Conservation (phyloP, 768 basidiomycete genomes). For the Floccularia luteovirens region DNA sequence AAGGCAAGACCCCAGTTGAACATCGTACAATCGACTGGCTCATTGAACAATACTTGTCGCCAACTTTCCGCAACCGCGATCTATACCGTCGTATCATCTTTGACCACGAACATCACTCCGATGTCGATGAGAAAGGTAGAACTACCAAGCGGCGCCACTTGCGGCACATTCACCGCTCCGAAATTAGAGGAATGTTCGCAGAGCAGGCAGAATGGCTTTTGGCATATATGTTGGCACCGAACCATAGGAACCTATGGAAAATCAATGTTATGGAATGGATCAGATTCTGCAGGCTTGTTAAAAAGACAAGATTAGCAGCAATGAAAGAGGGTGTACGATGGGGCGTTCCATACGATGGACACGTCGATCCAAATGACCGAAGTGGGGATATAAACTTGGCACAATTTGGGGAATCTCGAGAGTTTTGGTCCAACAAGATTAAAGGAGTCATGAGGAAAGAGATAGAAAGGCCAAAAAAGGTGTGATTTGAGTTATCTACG, state of each 20-base stretch:
- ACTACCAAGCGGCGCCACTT: slow-evolving; percentile 28
- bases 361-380: slow-evolving; percentile 6
- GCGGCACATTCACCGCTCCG: slow-evolving; percentile 40
- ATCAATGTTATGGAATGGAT: slow-evolving; percentile 42
- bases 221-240: slow-evolving; percentile 32
- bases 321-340: slow-evolving; percentile 13
- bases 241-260: slow-evolving; percentile 13
- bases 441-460: slow-evolving; percentile 8
- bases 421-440: slow-evolving; percentile 21
- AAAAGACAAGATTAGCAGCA: slow-evolving; percentile 23
- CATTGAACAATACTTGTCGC: slow-evolving; percentile 29
- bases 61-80: slow-evolving; percentile 15
- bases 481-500: background rate
- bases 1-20: slow-evolving; percentile 18
- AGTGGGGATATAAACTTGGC: slow-evolving; percentile 14
- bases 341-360: slow-evolving; percentile 22
- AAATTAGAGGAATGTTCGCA: slow-evolving; percentile 44
- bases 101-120: slow-evolving; percentile 18
- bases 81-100: slow-evolving; percentile 24
- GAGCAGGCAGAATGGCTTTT: slow-evolving; percentile 54
- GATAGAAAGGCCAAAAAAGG: slow-evolving; percentile 7
- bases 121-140: slow-evolving; percentile 16
- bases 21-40: slow-evolving; percentile 44
- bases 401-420: slow-evolving; percentile 20
- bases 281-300: slow-evolving; percentile 28